These are phyloP conservation scores for Spathaspora sp. DNA, from an alignment of 1,139 yeast genomes.

Conservation along the genomic window DNA sequence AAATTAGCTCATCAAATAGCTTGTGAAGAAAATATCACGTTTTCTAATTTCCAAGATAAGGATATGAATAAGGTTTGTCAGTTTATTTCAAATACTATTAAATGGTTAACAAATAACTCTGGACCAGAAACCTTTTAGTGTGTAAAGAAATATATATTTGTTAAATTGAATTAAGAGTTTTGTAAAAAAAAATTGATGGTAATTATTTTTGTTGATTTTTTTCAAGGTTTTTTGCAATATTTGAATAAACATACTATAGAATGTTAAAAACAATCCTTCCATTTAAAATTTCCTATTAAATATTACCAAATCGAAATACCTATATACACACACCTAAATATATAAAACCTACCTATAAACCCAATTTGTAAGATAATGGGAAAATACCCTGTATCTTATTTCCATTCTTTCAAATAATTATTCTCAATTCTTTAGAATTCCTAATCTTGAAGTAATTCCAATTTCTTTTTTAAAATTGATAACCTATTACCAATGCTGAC, in stretches of 20 bases:
- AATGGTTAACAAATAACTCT: constrained; percentile 15
- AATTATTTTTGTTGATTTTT: neutral
- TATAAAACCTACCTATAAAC: neutral
- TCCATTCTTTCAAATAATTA: neutral
- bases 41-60: constrained; percentile 21
- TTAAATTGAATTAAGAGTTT: too few species aligned
- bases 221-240: too few species aligned
- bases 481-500: constrained; percentile 71
- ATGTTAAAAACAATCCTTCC: neutral
- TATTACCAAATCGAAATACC: neutral
- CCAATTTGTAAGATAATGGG: neutral
- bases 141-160: too few species aligned
- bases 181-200: too few species aligned
- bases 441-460: constrained; percentile 16
- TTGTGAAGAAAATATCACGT: constrained; percentile 22
- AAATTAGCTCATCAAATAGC: constrained; percentile 19
- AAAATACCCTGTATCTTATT: neutral
- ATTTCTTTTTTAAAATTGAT: constrained; percentile 53
- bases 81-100: constrained; percentile 23
- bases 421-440: neutral
- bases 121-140: neutral
- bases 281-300: neutral
- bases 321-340: constrained; percentile 1
- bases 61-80: constrained; percentile 17
- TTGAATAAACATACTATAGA: too few species aligned